A percentile compares a stretch with the other conserved stretches of the same genome.
Conservation (phyloP, 768 basidiomycete species). For the Melanogaster broomeanus region DNA sequence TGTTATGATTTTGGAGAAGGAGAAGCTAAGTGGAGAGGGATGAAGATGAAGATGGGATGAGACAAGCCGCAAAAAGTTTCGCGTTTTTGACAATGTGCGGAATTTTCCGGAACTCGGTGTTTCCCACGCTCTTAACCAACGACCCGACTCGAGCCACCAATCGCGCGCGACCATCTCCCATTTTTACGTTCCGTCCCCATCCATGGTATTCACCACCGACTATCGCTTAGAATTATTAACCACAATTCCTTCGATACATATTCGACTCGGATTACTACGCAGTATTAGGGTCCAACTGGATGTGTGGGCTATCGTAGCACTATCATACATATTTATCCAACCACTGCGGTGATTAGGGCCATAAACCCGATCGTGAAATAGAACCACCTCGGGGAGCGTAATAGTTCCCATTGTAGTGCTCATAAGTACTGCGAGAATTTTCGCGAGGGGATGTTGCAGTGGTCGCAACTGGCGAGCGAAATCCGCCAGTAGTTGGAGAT, state of each 20-base stretch:
- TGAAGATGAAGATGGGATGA: constrained; percentile 44
- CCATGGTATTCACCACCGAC: not conserved
- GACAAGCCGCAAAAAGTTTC: constrained; percentile 50
- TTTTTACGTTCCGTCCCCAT: not conserved
- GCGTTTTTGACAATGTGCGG: constrained; percentile 39
- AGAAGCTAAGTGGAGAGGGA: constrained; percentile 54
- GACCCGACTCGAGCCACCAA: constrained; percentile 7
- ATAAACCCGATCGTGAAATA: constrained; percentile 23
- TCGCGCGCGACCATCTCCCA: constrained; percentile 2
- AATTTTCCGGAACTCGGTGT: constrained; percentile 26
- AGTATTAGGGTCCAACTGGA: constrained; percentile 16
- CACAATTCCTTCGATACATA: not conserved
- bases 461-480: constrained; percentile 20
- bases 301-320: constrained; percentile 12
- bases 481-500: constrained; percentile 17
- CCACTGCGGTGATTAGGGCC: constrained; percentile 24
- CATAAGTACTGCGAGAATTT: constrained; percentile 22
- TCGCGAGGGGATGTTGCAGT: constrained; percentile 15
- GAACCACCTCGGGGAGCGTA: constrained; percentile 24
- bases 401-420: constrained; percentile 25
- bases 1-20: constrained; percentile 35
- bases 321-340: constrained; percentile 16
- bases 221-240: not conserved
- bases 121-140: constrained; percentile 33
- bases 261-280: constrained; percentile 6